These are phyloP conservation scores for Incumbomyces lentus DNA, from an alignment of 2,329 filamentous ascomycete species.

Conservation along the genomic window DNA sequence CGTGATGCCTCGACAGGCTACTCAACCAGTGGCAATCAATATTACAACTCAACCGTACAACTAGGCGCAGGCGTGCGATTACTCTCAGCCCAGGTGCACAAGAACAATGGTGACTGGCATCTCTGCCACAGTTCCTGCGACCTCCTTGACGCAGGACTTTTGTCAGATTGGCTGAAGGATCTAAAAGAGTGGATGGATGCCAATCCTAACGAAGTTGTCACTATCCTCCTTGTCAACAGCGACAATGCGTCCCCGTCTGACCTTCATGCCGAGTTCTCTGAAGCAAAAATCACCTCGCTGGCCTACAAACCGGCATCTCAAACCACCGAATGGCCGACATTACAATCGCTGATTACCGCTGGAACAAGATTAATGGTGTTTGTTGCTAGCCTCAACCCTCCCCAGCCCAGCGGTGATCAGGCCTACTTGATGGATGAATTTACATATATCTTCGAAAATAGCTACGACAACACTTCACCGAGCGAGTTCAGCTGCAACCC, in stretches of 20 bases:
- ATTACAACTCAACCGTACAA: constrained; percentile 59
- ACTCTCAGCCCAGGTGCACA: constrained; percentile 62
- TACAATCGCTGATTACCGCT: constrained; percentile 56
- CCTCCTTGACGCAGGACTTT: constrained; percentile 57
- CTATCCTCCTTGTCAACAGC: constrained; percentile 61
- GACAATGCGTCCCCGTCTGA: constrained; percentile 47
- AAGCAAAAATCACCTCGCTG: constrained; percentile 50
- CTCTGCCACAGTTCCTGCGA: constrained; percentile 61
- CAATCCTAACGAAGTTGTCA: constrained; percentile 66
- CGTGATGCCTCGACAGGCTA: constrained; percentile 52
- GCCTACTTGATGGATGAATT: constrained; percentile 36
- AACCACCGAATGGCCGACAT: constrained; percentile 54
- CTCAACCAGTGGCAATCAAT: constrained; percentile 59
- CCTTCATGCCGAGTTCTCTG: constrained; percentile 46
- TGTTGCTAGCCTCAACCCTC: constrained; percentile 41
- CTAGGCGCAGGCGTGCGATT: constrained; percentile 62
- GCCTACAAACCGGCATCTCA: constrained; percentile 47
- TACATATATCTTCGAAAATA: constrained; percentile 57
- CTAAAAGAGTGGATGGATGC: constrained; percentile 60
- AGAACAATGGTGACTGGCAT: constrained; percentile 47
- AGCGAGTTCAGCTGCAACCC: constrained; percentile 63
- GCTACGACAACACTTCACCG: constrained; percentile 52
- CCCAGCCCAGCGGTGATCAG: constrained; percentile 27
- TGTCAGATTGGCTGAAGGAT: constrained; percentile 52
- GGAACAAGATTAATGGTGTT: constrained; percentile 60